Base-by-base conservation (phyloP, 176 grass and related monocot genomes). In the Coix lacrymajobi region DNA sequence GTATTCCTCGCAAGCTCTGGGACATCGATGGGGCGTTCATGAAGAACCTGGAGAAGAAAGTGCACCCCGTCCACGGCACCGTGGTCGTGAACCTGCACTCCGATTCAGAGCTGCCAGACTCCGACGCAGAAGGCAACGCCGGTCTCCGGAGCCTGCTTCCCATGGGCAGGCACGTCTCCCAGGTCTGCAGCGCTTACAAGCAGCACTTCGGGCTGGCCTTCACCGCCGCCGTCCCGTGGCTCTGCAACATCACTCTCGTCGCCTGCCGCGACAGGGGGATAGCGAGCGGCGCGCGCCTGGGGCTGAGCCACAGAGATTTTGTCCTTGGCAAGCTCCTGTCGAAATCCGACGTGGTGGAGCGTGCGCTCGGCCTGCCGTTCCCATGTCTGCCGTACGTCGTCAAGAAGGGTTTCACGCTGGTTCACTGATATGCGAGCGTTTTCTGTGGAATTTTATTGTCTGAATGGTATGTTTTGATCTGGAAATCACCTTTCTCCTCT, bases 11-110 rank as follows among this genome's bases (percentile, higher is more conserved):
- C 76, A 95, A 95, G 34, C 89, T 98, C 60, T 95, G 96, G 96
- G 92, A 95, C 17, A 58, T n/a, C 6, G 70, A 93, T 3, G 90
- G 92, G 1, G 4, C 71, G 0, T 98, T 98, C 82, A 86, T 98
- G 40, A 85, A 74, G 90, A 72, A 91, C 69, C 87, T 98, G 11
- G 84, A 85, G 20, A 71, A 63, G 75, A 94, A 76, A 57, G 91
- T 98, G 26, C 82, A 98, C 73, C 96, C 91, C 0, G 52, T 62
- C 13, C 92, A 98, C 28, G 96, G 96, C 44, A 90, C 89, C 12
- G 91, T 98, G 80, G 92, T 95, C 32, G 91, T 98, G 60, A 98
- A 98, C 88, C 22, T 98, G 39, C 96, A 95, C 20, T 91, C 92
- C 0, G 90, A 98, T 41, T 87, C 81, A 1, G 92, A 88, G 51